These are phyloP conservation scores for Wickerhamiella domercqiae DNA, from an alignment of 805 yeast species.

Conservation along the genomic window DNA sequence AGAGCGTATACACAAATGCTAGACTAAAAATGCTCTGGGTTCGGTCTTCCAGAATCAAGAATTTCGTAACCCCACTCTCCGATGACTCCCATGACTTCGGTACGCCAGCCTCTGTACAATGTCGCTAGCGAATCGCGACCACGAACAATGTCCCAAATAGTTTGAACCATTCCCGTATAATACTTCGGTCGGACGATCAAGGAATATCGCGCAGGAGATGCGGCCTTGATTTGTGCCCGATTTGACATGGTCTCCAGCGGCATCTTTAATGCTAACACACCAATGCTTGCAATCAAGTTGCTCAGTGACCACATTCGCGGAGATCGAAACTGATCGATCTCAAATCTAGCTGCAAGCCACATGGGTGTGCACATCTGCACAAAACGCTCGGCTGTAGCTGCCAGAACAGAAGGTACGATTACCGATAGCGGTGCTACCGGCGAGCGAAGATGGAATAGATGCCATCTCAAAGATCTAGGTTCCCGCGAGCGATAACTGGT, in stretches of 20 bases:
- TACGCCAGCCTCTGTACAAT: constrained; percentile 82
- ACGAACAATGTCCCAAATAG: constrained; percentile 34
- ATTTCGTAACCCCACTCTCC: constrained; percentile 57
- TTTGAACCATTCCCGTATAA: constrained; percentile 39
- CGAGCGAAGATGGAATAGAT: constrained; percentile 37
- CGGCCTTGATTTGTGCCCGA: constrained; percentile 55
- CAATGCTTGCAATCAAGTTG: constrained; percentile 42
- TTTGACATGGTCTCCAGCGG: constrained; percentile 80
- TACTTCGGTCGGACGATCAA: constrained; percentile 45
- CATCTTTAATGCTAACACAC: constrained; percentile 58
- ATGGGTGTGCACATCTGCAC: constrained; percentile 56
- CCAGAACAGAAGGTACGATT: constrained; percentile 50
- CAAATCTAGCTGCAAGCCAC: constrained; percentile 40
- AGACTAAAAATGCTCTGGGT: constrained; percentile 12
- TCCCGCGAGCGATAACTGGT: constrained; percentile 38
- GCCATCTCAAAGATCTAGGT: constrained; percentile 56
- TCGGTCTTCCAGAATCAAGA: constrained; percentile 12
- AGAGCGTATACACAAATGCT: too few species aligned
- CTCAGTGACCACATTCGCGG: constrained; percentile 45
- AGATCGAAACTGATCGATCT: constrained; percentile 50
- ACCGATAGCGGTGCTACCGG: constrained; percentile 43
- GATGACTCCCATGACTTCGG: constrained; percentile 60
- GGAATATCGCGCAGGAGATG: constrained; percentile 2
- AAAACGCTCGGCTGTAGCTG: constrained; percentile 43
- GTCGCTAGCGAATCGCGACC: constrained; percentile 31